Evolutionary conservation across 2,329 filamentous ascomycete genomes (phyloP).

Genomic region (Alternaria arborescens): DNA sequence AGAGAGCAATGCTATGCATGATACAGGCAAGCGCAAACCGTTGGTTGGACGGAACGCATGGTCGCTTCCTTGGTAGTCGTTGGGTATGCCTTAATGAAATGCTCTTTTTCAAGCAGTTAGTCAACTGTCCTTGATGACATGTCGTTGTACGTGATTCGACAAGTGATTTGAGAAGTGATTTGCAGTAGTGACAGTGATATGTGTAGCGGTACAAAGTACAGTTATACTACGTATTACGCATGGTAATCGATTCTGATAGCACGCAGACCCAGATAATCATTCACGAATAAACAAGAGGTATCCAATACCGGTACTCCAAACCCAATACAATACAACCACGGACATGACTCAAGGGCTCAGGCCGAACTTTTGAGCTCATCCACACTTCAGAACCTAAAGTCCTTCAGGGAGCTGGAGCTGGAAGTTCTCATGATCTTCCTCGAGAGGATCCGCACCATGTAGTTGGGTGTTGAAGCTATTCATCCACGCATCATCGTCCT

Average conservation of each 20-base stretch:
- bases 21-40: background rate
- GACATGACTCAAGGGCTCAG: background rate
- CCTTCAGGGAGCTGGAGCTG: constrained; percentile 45
- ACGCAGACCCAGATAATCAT: background rate
- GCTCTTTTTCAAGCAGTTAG: background rate
- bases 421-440: constrained; percentile 43
- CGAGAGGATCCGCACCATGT: constrained; percentile 31
- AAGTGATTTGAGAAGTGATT: background rate
- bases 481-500: constrained; percentile 44
- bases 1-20: background rate
- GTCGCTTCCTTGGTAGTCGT: background rate
- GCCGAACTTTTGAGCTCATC: background rate
- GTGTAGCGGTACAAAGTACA: background rate
- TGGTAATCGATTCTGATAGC: background rate
- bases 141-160: background rate
- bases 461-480: constrained; percentile 41
- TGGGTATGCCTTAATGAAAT: background rate
- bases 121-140: background rate
- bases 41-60: background rate
- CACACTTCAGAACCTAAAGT: constrained; percentile 22
- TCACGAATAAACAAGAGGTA: constrained; percentile 16
- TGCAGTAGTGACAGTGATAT: background rate
- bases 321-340: background rate
- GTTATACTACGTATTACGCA: background rate
- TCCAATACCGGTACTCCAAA: constrained; percentile 14